These are phyloP conservation scores for Penicillium hordei DNA, from an alignment of 2,329 filamentous ascomycete genomes.

Conservation along the genomic window DNA sequence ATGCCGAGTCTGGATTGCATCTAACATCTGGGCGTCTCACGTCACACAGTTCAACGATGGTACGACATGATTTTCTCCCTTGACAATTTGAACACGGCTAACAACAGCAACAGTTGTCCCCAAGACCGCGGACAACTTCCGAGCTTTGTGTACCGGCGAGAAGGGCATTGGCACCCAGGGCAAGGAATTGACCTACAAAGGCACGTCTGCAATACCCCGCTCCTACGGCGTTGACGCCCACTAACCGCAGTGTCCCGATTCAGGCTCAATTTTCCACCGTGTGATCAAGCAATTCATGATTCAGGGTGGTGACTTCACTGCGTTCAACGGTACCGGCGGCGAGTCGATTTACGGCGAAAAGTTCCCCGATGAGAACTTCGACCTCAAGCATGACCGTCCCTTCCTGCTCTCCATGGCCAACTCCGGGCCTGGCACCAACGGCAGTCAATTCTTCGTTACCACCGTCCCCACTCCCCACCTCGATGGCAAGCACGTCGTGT, in stretches of 20 bases:
- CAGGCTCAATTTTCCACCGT: conserved; percentile 83
- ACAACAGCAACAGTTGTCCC: conserved; percentile 63
- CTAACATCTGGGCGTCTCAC: conserved; percentile 24
- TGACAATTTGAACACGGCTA: not conserved
- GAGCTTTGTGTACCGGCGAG: conserved; percentile 89
- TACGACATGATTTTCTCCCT: conserved; percentile 27
- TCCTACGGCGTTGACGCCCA: not conserved
- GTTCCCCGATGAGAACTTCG: conserved; percentile 96
- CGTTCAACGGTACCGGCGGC: conserved; percentile 89
- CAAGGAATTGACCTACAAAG: conserved; percentile 89
- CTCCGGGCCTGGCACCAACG: conserved; percentile 91
- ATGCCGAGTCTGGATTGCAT: conserved; percentile 7
- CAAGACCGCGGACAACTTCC: conserved; percentile 96
- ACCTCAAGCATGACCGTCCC: conserved; percentile 84
- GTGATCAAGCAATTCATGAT: conserved; percentile 99
- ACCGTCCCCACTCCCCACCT: conserved; percentile 93
- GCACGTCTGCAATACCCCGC: conserved; percentile 30
- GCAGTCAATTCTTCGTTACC: conserved; percentile 97
- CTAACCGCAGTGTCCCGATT: conserved; percentile 2
- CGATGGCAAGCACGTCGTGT: conserved; percentile 95
- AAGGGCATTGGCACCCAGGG: conserved; percentile 80
- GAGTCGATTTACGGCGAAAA: conserved; percentile 98
- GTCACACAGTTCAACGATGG: conserved; percentile 49
- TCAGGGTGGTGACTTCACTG: conserved; percentile 95
- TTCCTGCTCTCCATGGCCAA: conserved; percentile 98